Conservation (phyloP, 2,329 filamentous ascomycete species). For the Talaromyces sp. region DNA sequence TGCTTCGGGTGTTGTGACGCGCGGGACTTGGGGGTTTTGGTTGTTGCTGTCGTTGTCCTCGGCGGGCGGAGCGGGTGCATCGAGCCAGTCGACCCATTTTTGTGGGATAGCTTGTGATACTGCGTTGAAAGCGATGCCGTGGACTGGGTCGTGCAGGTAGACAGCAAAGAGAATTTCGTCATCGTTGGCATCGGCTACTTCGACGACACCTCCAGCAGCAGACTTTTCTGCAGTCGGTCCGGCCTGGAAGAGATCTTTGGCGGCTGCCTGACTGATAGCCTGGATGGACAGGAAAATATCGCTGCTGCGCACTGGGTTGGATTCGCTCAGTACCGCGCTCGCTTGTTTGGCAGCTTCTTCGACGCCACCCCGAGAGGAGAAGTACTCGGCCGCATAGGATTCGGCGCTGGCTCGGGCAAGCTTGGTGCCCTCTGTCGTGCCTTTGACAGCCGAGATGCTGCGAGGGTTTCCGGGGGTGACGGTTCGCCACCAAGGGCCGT, state of each 20-base stretch:
- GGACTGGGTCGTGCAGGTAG: conserved; percentile 78
- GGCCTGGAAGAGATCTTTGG: conserved; percentile 62
- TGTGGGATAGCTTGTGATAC: conserved; percentile 77
- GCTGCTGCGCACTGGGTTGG: conserved; percentile 83
- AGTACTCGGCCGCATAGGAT: conserved; percentile 79
- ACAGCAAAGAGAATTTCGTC: conserved; percentile 71
- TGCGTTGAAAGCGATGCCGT: conserved; percentile 79
- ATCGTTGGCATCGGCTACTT: conserved; percentile 27
- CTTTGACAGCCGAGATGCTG: conserved; percentile 72
- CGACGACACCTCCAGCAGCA: conserved; percentile 26
- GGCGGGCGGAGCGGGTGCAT: conserved; percentile 53
- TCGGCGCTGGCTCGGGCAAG: conserved; percentile 85
- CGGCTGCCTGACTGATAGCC: conserved; percentile 63
- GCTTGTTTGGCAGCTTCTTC: conserved; percentile 75
- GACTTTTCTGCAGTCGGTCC: conserved; percentile 39
- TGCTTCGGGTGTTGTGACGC: conserved; percentile 60
- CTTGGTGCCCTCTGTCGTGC: conserved; percentile 81
- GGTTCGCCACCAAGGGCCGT: conserved; percentile 90
- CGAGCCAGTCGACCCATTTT: conserved; percentile 87
- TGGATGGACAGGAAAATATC: conserved; percentile 96
- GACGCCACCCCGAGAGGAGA: conserved; percentile 68
- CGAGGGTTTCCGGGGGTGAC: conserved; percentile 56
- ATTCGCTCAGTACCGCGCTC: conserved; percentile 70
- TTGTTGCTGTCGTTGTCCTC: conserved; percentile 29
- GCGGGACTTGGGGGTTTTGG: conserved; percentile 23